Evolutionary conservation across 2,329 filamentous ascomycete species (phyloP), one percentile per base, ranked within the genome.

Genomic region (Colletotrichum neosansevieriae): DNA sequence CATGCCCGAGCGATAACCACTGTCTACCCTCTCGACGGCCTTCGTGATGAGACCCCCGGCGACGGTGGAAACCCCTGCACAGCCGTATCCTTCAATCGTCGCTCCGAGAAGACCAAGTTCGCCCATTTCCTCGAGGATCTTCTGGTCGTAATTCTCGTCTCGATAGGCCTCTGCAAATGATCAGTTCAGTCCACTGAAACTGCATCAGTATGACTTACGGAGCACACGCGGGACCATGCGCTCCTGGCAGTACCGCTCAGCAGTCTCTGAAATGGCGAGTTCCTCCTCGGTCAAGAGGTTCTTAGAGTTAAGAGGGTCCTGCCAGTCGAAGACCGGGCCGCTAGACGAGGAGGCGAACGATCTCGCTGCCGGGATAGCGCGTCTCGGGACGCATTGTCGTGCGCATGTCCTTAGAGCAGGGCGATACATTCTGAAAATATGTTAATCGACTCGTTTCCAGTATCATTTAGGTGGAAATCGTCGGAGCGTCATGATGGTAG

Each of bases 181-280:
- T 61, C 49, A 63, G 66, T 19, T 12, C 12, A 12, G 69, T 50
- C 47, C 17, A 36, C 1, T 13, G 34, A 21, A 21, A 36, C 54
- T 44, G 50, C 56, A 71, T 21, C 49, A 45, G 54, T 29, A 49
- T 69, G 68, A 79, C 88, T 73, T 85, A 97, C 94, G 91, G 68
- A 98, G 85, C 58, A 99, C 92, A 71, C 95, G 86, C 58, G 96
- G 96, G 47, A 92, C 83, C 82, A 99, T 85, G 69, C 89, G 88
- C 78, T 98, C 94, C 79, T 98, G 95, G 78, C 94, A 98, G 77
- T 98, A 99, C 70, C 93, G 88, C 80, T 97, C 92, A 38, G 95
- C 95, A 6, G 94, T 97, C 75, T 98, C 94, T 47, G 92, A 86
- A 72, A 99, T 95, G 13, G 94, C 94, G 72, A 93, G 78, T 80